phyloP scores from a whole-genome alignment of 1,284 basidiomycete genomes.

The Tetrapyrgos nigripes region DNA sequence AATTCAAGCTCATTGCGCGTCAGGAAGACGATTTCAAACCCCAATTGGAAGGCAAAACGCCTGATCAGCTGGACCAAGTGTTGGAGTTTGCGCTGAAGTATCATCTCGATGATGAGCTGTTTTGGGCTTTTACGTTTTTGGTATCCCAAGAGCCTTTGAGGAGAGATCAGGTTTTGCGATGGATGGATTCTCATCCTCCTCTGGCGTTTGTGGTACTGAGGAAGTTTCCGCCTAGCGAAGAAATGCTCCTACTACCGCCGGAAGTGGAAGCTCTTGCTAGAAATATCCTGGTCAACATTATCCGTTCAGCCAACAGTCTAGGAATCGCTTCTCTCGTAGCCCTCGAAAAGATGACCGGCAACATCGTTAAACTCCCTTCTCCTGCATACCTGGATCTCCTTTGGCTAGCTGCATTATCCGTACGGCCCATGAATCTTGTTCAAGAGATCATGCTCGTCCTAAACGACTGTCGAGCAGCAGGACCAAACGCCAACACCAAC shows the following conservation, averaged over 20 bases:
- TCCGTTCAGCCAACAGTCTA: conserved; percentile 58
- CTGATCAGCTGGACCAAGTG: conserved; percentile 42
- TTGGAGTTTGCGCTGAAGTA: conserved; percentile 49
- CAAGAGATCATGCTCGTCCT: conserved; percentile 66
- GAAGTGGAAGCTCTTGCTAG: conserved; percentile 38
- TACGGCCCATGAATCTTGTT: conserved; percentile 54
- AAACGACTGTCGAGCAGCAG: conserved; percentile 50
- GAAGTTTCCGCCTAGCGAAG: conserved; percentile 46
- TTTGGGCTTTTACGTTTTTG: conserved; percentile 53
- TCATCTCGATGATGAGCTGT: conserved; percentile 59
- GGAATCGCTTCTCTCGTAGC: conserved; percentile 61
- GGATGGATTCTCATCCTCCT: conserved; percentile 55
- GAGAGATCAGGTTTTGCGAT: conserved; percentile 38
- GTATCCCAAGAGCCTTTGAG: conserved; percentile 42
- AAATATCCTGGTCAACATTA: conserved; percentile 50
- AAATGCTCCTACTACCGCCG: conserved; percentile 29
- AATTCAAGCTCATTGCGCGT: conserved; percentile 32
- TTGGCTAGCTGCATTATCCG: conserved; percentile 52
- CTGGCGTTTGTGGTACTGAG: conserved; percentile 61
- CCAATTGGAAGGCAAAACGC: conserved; percentile 35
- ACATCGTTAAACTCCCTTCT: conserved; percentile 47
- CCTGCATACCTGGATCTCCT: conserved; percentile 57
- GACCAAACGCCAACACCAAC: neutral
- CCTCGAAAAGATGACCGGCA: conserved; percentile 55
- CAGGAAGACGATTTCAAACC: conserved; percentile 13